Evolutionary conservation across 164 flowering plant genomes (phyloP).

Genomic region (Santalum album): DNA sequence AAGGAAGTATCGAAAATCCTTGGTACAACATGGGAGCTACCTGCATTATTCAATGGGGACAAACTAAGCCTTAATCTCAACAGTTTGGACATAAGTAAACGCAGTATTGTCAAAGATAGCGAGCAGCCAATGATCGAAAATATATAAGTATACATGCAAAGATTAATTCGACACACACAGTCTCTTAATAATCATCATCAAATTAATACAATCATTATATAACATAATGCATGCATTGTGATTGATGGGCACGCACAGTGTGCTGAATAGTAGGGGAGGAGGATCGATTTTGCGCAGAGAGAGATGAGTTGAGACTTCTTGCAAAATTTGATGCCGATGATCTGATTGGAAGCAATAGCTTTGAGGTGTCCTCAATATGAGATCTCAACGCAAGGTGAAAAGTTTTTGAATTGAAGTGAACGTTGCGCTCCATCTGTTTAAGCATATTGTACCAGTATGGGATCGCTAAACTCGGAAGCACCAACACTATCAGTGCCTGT

Average conservation of each 20-base stretch:
- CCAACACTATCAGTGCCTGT: slow-evolving; percentile 22
- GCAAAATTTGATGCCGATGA: slow-evolving; percentile 23
- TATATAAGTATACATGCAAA: too few species aligned
- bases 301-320: slow-evolving; percentile 17
- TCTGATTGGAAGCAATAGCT: slow-evolving; percentile 12
- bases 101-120: too few species aligned
- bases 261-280: too few species aligned
- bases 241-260: too few species aligned
- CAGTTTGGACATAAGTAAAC: too few species aligned
- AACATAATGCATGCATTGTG: too few species aligned
- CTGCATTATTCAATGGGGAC: slow-evolving; percentile 18
- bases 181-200: too few species aligned
- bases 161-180: too few species aligned
- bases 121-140: too few species aligned
- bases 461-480: slow-evolving; percentile 22
- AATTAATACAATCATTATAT: too few species aligned
- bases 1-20: slow-evolving; percentile 22
- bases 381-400: slow-evolving; percentile 8
- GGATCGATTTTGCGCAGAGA: not conserved
- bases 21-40: slow-evolving; percentile 42
- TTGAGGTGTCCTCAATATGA: slow-evolving; percentile 18
- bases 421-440: slow-evolving; percentile 10
- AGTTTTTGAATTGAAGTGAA: not conserved
- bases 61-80: too few species aligned
- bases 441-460: slow-evolving; percentile 13